Conservation (phyloP, 208 protist species). For the Trypanosoma rangeli region DNA sequence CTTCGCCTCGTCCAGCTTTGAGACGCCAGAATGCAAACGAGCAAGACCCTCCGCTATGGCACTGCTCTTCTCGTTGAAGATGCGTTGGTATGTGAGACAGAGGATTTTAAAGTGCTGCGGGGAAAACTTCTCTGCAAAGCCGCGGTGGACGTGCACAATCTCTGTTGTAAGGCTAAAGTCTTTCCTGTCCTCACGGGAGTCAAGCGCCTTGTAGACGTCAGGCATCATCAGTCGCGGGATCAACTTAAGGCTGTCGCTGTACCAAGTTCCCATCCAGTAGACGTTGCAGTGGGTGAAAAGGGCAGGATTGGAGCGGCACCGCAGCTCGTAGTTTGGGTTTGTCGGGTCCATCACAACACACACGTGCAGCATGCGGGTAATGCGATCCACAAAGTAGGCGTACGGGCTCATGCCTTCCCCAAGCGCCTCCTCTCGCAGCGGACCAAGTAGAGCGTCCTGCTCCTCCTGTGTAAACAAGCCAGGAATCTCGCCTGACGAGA, state of each 20-base stretch:
- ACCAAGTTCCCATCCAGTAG: conserved; percentile 96
- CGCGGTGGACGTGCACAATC: conserved; percentile 86
- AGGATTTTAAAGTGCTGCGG: conserved; percentile 93
- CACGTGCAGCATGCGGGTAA: conserved; percentile 94
- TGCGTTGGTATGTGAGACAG: conserved; percentile 82
- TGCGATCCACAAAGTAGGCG: conserved; percentile 91
- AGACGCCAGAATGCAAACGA: conserved; percentile 90
- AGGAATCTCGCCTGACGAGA: conserved; percentile 96
- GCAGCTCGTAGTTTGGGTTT: conserved; percentile 89
- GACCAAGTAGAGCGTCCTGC: conserved; percentile 92
- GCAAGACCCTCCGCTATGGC: conserved; percentile 66
- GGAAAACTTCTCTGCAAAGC: conserved; percentile 70
- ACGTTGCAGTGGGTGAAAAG: conserved; percentile 96
- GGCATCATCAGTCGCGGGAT: conserved; percentile 89
- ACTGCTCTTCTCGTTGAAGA: conserved; percentile 86
- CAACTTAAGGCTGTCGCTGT: conserved; percentile 82
- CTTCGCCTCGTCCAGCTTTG: conserved; percentile 95
- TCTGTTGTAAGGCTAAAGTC: conserved; percentile 88
- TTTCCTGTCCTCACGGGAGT: conserved; percentile 74
- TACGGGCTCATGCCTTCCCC: conserved; percentile 87
- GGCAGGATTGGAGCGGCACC: conserved; percentile 95
- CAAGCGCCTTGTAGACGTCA: conserved; percentile 78
- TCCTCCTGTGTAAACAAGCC: conserved; percentile 96
- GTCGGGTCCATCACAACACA: conserved; percentile 95
- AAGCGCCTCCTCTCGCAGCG: conserved; percentile 90